Evolutionary conservation across 495 filamentous ascomycete species (phyloP).

Genomic region (Daldinia decipiens): DNA sequence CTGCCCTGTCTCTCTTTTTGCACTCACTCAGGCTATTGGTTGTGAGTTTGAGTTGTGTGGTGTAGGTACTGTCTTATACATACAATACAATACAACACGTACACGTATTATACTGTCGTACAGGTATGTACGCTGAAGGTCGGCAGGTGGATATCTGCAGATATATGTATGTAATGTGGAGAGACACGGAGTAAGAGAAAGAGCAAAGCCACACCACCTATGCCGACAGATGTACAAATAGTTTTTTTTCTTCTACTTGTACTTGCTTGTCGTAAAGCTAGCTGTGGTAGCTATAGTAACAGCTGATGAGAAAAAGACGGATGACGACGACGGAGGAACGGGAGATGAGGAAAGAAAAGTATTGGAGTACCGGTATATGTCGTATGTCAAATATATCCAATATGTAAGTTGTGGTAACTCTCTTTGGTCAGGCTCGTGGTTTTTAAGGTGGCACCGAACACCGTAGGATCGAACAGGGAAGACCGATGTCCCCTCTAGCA

Average conservation of each 20-base stretch:
- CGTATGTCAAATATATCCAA: slow-evolving; percentile 5
- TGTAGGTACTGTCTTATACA: slow-evolving; percentile 23
- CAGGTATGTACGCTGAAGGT: slow-evolving; percentile 24
- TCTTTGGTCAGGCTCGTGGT: slow-evolving; percentile 17
- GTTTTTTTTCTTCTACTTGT: not conserved
- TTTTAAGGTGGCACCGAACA: slow-evolving; percentile 31
- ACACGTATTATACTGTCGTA: slow-evolving; percentile 40
- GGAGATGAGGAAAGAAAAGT: slow-evolving; percentile 18
- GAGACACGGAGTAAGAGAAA: not conserved
- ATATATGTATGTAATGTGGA: slow-evolving; percentile 17
- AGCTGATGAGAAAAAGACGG: slow-evolving; percentile 5
- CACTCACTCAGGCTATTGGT: slow-evolving; percentile 15
- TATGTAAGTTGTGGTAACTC: slow-evolving; percentile 16
- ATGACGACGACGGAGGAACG: slow-evolving; percentile 5
- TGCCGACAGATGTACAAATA: not conserved
- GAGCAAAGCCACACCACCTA: slow-evolving; percentile 29
- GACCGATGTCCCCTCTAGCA: slow-evolving; percentile 28
- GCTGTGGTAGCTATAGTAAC: slow-evolving; percentile 22
- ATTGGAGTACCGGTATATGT: slow-evolving; percentile 15
- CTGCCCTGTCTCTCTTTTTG: slow-evolving; percentile 11
- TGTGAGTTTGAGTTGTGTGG: slow-evolving; percentile 10
- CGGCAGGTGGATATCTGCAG: slow-evolving; percentile 33
- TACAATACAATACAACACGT: slow-evolving; percentile 31
- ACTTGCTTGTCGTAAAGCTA: not conserved
- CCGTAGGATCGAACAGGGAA: slow-evolving; percentile 33